These are phyloP conservation scores for Aspergillus sp. DNA, from an alignment of 2,329 filamentous ascomycete species.

Conservation along the genomic window DNA sequence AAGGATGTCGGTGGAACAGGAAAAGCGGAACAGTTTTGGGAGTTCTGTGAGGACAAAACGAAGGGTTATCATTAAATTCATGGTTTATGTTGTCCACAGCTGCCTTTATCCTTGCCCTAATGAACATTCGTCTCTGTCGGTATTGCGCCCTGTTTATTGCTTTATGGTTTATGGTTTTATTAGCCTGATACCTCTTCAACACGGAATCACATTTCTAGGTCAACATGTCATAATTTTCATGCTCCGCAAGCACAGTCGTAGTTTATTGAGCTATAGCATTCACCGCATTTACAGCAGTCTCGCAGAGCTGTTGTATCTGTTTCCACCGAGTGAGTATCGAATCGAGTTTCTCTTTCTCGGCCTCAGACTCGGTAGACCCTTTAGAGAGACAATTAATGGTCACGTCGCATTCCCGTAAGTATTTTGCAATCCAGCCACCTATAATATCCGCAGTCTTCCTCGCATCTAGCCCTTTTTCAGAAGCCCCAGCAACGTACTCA, in stretches of 20 bases:
- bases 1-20: constrained; percentile 8
- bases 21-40: constrained; percentile 6
- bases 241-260: background rate
- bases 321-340: constrained; percentile 30
- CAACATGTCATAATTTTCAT: background rate
- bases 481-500: constrained; percentile 26
- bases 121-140: background rate
- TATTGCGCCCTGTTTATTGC: background rate
- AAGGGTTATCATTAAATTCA: constrained; percentile 4
- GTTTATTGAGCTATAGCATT: background rate
- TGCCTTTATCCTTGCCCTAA: background rate
- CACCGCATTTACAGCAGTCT: constrained; percentile 21
- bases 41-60: constrained; percentile 10
- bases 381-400: constrained; percentile 15
- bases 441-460: constrained; percentile 25
- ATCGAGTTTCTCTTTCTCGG: constrained; percentile 15
- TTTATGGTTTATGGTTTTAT: background rate
- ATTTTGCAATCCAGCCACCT: constrained; percentile 26
- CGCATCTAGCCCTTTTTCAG: constrained; percentile 17
- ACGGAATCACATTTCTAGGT: background rate
- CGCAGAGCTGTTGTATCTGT: constrained; percentile 31
- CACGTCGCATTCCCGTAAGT: constrained; percentile 25
- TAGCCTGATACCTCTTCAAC: background rate
- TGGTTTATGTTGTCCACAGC: background rate
- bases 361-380: background rate